phyloP scores from a whole-genome alignment of 306 rosid genomes.

The Lithocarpus polystachyus region DNA sequence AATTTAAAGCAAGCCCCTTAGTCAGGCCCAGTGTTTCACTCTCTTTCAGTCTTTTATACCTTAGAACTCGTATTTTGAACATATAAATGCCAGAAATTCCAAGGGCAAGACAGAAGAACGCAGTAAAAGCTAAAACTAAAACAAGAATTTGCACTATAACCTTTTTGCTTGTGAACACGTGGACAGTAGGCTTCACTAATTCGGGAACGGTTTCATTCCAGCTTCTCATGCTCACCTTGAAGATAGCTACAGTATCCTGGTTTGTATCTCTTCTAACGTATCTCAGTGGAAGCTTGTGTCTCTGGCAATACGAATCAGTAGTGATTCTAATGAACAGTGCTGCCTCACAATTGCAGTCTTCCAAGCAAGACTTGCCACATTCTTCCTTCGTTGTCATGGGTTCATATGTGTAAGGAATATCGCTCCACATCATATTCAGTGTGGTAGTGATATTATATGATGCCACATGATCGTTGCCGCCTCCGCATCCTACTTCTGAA shows the following conservation, averaged over 20 bases:
- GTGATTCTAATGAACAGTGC: background rate
- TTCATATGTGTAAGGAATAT: background rate
- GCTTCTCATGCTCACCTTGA: background rate
- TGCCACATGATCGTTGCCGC: background rate
- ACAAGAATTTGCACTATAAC: no score
- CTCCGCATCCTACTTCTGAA: background rate
- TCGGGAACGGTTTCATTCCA: no score
- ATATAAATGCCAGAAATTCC: no score
- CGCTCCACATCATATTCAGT: background rate
- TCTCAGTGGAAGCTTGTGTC: slow-evolving; percentile 9
- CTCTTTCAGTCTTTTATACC: no score
- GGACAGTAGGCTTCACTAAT: background rate
- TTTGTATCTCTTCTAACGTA: background rate
- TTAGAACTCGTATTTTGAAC: no score
- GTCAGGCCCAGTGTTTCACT: no score
- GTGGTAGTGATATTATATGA: background rate
- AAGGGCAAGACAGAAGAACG: no score
- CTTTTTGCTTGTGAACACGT: no score
- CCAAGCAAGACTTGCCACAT: background rate
- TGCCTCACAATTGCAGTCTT: slow-evolving; percentile 2
- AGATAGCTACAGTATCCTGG: background rate
- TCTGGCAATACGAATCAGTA: background rate
- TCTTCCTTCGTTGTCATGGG: background rate
- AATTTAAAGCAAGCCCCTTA: no score
- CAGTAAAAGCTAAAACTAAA: no score